Conservation (phyloP, 495 filamentous ascomycete species). For the Aspergillus mulundensis region DNA sequence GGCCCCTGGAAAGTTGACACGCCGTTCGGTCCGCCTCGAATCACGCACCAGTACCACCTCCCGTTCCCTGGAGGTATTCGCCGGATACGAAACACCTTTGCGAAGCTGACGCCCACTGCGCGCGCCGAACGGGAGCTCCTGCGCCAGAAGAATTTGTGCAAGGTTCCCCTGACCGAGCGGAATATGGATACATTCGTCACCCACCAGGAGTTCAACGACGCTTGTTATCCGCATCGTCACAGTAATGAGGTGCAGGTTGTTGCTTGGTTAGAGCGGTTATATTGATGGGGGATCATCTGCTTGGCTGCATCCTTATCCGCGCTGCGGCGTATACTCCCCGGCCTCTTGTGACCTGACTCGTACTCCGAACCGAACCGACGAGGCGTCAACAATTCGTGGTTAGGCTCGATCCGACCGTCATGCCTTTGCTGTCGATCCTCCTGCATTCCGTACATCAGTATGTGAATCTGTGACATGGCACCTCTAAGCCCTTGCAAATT, state of each 20-base stretch:
- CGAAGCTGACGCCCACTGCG: constrained; percentile 33
- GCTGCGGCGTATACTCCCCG: neutral
- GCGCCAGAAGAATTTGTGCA: constrained; percentile 39
- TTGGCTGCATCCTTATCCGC: neutral
- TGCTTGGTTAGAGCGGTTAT: constrained; percentile 63
- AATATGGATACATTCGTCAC: constrained; percentile 45
- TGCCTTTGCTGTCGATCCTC: neutral
- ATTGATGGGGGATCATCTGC: neutral
- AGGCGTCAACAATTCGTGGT: neutral
- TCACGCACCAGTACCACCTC: constrained; percentile 28
- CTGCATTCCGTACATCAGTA: neutral
- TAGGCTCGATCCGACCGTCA: neutral
- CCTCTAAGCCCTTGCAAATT: neutral
- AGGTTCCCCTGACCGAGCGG: constrained; percentile 39
- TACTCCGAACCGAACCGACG: neutral
- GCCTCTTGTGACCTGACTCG: neutral
- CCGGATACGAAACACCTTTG: constrained; percentile 36
- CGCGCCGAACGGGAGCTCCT: constrained; percentile 40
- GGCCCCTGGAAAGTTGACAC: constrained; percentile 34
- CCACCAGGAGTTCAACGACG: constrained; percentile 46
- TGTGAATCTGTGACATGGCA: neutral
- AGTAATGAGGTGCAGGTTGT: constrained; percentile 59
- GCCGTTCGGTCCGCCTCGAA: constrained; percentile 38
- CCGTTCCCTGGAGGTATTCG: constrained; percentile 32
- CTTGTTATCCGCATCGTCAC: constrained; percentile 53